Base-by-base conservation (phyloP, 257 asterid genomes). In the Leptodermis oblonga region DNA sequence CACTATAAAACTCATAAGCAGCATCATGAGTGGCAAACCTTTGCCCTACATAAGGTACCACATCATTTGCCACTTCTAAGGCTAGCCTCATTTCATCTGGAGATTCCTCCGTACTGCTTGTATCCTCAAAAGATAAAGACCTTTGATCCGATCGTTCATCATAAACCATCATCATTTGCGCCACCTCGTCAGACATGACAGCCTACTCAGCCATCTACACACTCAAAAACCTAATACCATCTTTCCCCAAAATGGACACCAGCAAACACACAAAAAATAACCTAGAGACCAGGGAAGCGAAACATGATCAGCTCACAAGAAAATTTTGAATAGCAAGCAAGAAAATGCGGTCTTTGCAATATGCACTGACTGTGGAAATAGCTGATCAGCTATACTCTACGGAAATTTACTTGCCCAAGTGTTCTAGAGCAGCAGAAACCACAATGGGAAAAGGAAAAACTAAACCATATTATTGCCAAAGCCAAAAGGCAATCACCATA, bases 91-190 rank as follows among this genome's bases (percentile, higher is more conserved):
- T 87, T 75, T 77, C 91, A 39, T 87, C 92, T 0, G 87, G 96
- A 67, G 97, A 91, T 78, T 94, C 97, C 78, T 91, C 97, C 0
- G 96, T 62, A 72, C 99, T 91, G 85, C 96, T 89, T 39, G 94
- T 73, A 45, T 89, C 96, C 62, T 93, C 97, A 49, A 85, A 78
- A 26, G 99, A 88, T 7, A 94, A 60, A 79, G 97, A 91, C 76
- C 97, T 84, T 43, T 89, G 97, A 76, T 89, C 99, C 1, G 92
- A 87, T 34, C 87, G 87, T 45, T 93, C 97, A 2, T 87, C 96
- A 66, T 88, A 91, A 33, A 86, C 79, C 75, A 86, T 80, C 91
- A 91, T 86, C 92, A 93, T 80, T 28, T 82, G 88, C 43, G 74
- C 92, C 62, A 79, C 87, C 68, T 87, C 97, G 73, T 87, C 97